Evolutionary conservation across 352 stramenopile species (phyloP).

Genomic region (Phytopythium chamaehyphon): DNA sequence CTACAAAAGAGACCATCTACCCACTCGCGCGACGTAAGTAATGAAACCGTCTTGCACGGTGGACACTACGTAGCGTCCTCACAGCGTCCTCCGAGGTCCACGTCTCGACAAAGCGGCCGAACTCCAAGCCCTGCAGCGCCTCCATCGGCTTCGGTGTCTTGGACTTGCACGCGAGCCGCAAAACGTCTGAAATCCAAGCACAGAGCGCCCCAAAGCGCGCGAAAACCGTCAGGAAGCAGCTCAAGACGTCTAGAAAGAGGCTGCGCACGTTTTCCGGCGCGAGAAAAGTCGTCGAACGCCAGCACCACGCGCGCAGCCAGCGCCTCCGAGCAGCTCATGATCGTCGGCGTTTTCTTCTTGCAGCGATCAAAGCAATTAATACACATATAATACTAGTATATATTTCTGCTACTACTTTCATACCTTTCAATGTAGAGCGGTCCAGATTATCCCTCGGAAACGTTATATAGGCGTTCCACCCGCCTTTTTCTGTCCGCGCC

Average conservation of each 20-base stretch:
- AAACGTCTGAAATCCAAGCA: slow-evolving; percentile 18
- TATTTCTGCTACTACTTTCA: too few species aligned
- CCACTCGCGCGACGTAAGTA: not conserved
- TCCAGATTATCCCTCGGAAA: too few species aligned
- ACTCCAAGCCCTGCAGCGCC: not conserved
- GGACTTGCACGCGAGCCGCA: slow-evolving; percentile 24
- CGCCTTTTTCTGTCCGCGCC: too few species aligned
- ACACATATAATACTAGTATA: too few species aligned
- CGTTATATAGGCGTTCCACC: too few species aligned
- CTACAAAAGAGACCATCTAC: slow-evolving; percentile 27
- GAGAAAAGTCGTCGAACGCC: slow-evolving; percentile 70
- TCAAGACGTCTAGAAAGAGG: not conserved
- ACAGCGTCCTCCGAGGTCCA: not conserved
- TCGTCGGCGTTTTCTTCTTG: too few species aligned
- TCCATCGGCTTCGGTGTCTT: slow-evolving; percentile 8
- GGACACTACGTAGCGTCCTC: not conserved
- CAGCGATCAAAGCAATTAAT: too few species aligned
- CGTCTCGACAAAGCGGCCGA: slow-evolving; percentile 7
- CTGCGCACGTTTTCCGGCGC: slow-evolving; percentile 45
- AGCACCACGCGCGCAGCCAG: slow-evolving; percentile 39
- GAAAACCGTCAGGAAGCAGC: not conserved
- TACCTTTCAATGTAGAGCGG: too few species aligned
- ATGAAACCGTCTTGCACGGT: too few species aligned
- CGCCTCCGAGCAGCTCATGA: not conserved
- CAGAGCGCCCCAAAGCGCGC: not conserved